Base-by-base conservation (phyloP, 371 early-diverging fungal genomes). In the Mortierella sp. region DNA sequence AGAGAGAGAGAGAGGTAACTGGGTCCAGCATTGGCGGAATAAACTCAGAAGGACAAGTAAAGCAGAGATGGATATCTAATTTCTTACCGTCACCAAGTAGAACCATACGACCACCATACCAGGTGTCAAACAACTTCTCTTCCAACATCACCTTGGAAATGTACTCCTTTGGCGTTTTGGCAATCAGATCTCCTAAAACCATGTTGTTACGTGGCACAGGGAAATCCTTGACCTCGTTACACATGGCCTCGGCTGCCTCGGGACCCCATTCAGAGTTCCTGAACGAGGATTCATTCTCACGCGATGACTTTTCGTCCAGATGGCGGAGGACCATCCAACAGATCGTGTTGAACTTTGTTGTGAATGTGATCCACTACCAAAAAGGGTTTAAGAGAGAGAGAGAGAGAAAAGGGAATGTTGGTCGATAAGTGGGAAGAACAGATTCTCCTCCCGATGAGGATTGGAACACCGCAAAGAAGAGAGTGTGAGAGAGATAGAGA, bases 61-160 rank as follows among this genome's bases (percentile, higher is more conserved):
- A n/a, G n/a, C n/a, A n/a, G n/a, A n/a, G n/a, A n/a, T n/a, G n/a
- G n/a, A n/a, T n/a, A n/a, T n/a, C n/a, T n/a, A n/a, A n/a, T n/a
- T 37, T n/a, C 62, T 30, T 64, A 72, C 72, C 72, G 47, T 72
- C 72, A 18, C 72, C 67, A 2, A 72, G 30, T 7, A 72, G 62
- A 23, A 62, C 66, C 1, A 66, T 66, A 25, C 72, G 46, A 6
- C 66, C 59, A n/a, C 52, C 37, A 21, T 66, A 57, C 72, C 72
- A 72, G 14, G 72, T 72, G 19, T 72, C 72, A 43, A 72, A 72
- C 4, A 66, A n/a, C 45, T 72, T 72, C 43, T 72, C 65, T 51
- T 72, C 72, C 0, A 73, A 56, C 74, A 73, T 73, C 3, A 73
- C 74, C 64, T 74, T 74, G n/a, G 74, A 74, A 29, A 74, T 68